Base-by-base conservation (phyloP, 805 yeast genomes). In the Teunomyces aglyptinius region DNA sequence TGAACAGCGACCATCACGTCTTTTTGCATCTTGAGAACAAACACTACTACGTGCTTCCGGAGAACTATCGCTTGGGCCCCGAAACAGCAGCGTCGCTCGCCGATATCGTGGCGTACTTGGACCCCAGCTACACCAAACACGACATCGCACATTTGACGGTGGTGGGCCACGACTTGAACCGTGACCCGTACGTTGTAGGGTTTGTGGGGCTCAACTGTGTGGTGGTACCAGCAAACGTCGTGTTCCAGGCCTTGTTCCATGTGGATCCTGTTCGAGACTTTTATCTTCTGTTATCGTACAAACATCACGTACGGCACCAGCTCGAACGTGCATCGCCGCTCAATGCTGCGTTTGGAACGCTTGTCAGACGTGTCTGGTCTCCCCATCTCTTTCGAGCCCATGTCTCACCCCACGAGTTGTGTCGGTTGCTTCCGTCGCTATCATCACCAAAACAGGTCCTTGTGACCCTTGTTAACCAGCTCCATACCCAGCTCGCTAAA, bases 351-450 rank as follows among this genome's bases (percentile, higher is more conserved):
- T 60, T 85, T 31, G 70, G 81, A 0, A 49, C 71, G 4, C 58
- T 85, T 16, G 54, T 78, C 0, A 72, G 84, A 48, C 85, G 82
- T 52, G 41, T 85, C 7, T 88, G 92, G 91, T 85, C 84, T 4
- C 65, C 75, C 0, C 65, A 66, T 34, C 68, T 86, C 18, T 82
- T 81, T 60, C 80, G 76, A 52, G 61, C 74, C 3, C 89, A 85
- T 55, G 70, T 86, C 2, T 82, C 92, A 0, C 83, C 89, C 1
- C 85, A 81, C 57, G 89, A 83, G 43, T 63, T 88, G 6, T 58
- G 84, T 38, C 81, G 81, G 48, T 68, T 65, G 49, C 62, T 84
- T 4, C 62, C 76, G 1, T 54, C 64, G 18, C 24, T 22, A 7
- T 3, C 27, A 7, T 19, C 80, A 36, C 92, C 94, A 1, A 78